These are phyloP conservation scores for Melocanna baccifera DNA, from an alignment of 176 grass and related monocot genomes.

Conservation along the genomic window DNA sequence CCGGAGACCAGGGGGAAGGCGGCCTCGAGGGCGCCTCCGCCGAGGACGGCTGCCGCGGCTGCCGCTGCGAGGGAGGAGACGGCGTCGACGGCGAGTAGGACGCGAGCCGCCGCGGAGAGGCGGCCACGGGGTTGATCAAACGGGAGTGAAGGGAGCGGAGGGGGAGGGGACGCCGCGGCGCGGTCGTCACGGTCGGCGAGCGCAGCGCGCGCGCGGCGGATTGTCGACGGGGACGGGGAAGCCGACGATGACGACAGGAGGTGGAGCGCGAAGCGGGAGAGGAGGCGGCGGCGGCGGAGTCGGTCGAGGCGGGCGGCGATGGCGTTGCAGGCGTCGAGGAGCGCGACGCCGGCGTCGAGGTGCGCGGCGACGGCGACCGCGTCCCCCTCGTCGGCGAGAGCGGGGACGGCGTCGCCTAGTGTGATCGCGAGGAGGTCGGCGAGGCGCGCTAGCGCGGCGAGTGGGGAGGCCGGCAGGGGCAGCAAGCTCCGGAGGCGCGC, in stretches of 20 bases:
- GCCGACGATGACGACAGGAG: slow-evolving; percentile 31
- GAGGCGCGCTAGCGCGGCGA: slow-evolving; percentile 40
- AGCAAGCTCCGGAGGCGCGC: slow-evolving; percentile 39
- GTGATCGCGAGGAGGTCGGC: slow-evolving; percentile 52
- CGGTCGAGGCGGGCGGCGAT: slow-evolving; percentile 45
- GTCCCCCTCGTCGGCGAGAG: slow-evolving; percentile 27
- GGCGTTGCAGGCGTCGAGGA: slow-evolving; percentile 74
- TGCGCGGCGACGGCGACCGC: slow-evolving; percentile 30
- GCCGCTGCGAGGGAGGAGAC: slow-evolving; percentile 47
- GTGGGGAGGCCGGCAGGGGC: slow-evolving; percentile 32
- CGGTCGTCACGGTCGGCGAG: not conserved
- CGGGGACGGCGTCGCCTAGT: slow-evolving; percentile 25
- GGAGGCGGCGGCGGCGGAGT: slow-evolving; percentile 58
- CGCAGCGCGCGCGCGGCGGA: slow-evolving; percentile 26
- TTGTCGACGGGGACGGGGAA: not conserved
- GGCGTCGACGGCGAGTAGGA: slow-evolving; percentile 55
- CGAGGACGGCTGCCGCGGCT: slow-evolving; percentile 41
- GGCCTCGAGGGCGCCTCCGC: not conserved
- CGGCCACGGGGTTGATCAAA: slow-evolving; percentile 27
- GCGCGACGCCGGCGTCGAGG: slow-evolving; percentile 48
- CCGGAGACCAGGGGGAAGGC: not conserved
- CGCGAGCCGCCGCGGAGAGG: slow-evolving; percentile 33
- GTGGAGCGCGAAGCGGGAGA: slow-evolving; percentile 64
- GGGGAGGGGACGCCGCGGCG: not conserved
- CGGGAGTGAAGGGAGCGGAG: slow-evolving; percentile 20